Base-by-base conservation (phyloP, 2,329 filamentous ascomycete genomes). In the Zasmidium cellare region DNA sequence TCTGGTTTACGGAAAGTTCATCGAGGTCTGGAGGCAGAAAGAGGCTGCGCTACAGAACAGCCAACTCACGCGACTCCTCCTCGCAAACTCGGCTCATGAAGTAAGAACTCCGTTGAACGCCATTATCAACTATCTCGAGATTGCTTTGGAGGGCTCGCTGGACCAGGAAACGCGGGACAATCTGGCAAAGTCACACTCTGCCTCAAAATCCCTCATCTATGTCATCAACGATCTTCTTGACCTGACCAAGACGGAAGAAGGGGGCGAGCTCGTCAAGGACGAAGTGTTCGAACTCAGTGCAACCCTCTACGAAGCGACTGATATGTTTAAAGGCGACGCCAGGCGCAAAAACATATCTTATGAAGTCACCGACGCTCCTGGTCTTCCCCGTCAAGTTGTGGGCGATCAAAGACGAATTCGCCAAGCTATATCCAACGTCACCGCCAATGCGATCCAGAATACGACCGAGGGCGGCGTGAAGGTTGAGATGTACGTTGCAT, bases 71-170 rank as follows among this genome's bases (percentile, higher is more conserved):
- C 82, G 85, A 48, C 75, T 96, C 3, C 75, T 96, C 1, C 79
- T 96, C 20, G 90, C 91, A 3, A 96, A 96, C 64, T 96, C 91
- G 0, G 92, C 92, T 0, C 92, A 96, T 63, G 92, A 96, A 76
- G 91, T 96, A 9, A 87, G 92, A 51, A 96, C 92, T 0, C 92
- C 92, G 0, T 77, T 96, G 1, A 96, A 96, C 68, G 92, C 92
- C 16, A 96, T 96, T 68, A 96, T 96, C 74, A 96, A 96, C 67
- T 96, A 96, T 65, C 82, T 96, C 1, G 92, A 96, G 66, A 96
- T 96, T 63, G 92, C 92, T 0, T 76, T 96, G 1, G 92, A 96
- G 74, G 91, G 91, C 0, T 77, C 80, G 0, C 77, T 96, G 2
- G 92, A 96, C 62, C 78, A 84, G 16, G 92, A 96, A 69, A 96